Conservation (phyloP, 2,329 filamentous ascomycete species). For the Penicillium rolfsii region DNA sequence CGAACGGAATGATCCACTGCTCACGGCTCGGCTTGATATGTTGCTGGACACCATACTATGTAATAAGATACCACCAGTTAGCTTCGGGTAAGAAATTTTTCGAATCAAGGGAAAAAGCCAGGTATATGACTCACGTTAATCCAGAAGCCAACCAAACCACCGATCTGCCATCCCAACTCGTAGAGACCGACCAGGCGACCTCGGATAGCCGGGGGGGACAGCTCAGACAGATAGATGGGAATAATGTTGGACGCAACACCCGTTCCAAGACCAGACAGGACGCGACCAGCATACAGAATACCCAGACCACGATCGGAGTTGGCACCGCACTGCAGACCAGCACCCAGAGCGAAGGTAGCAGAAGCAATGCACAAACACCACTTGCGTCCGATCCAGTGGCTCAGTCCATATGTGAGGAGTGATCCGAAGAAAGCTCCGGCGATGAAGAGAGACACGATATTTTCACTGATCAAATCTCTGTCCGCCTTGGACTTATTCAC, state of each 20-base stretch:
- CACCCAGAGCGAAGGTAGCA: constrained; percentile 67
- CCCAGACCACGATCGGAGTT: constrained; percentile 63
- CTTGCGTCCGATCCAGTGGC: constrained; percentile 67
- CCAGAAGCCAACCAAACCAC: constrained; percentile 56
- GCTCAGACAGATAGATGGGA: constrained; percentile 64
- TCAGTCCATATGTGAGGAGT: constrained; percentile 64
- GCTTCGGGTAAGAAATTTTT: not conserved
- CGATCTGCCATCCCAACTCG: constrained; percentile 60
- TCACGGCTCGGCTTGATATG: constrained; percentile 39
- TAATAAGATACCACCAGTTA: constrained; percentile 14
- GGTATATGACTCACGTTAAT: constrained; percentile 44
- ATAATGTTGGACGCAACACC: constrained; percentile 61
- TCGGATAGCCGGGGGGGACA: constrained; percentile 61
- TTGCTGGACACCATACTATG: constrained; percentile 57
- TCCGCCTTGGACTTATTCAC: constrained; percentile 50
- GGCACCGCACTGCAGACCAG: constrained; percentile 69
- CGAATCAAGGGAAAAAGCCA: not conserved
- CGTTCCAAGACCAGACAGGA: constrained; percentile 61
- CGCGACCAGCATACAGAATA: constrained; percentile 60
- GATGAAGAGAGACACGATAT: constrained; percentile 78
- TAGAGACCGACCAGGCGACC: constrained; percentile 63
- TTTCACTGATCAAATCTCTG: constrained; percentile 66
- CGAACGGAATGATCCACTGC: constrained; percentile 50
- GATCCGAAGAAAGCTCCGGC: constrained; percentile 81
- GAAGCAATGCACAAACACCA: constrained; percentile 64